phyloP scores from a whole-genome alignment of 495 filamentous ascomycete species.

The Penicillium longicatenatum region DNA sequence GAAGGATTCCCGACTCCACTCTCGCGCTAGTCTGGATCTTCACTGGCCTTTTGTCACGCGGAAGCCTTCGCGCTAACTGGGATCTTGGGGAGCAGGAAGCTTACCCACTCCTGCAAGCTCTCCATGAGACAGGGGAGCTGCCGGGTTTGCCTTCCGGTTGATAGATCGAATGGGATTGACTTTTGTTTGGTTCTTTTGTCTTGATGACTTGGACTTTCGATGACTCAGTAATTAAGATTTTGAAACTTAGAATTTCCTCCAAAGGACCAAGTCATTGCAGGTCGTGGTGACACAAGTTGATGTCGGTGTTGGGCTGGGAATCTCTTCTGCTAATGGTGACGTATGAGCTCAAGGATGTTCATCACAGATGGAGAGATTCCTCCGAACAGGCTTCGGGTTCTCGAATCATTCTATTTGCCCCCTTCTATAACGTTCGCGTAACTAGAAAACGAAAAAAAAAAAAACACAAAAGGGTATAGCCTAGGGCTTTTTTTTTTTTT shows the following conservation, averaged over 20 bases:
- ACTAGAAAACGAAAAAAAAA: background rate
- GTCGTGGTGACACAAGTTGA: conserved; percentile 14
- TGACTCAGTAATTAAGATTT: background rate
- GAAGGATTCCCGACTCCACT: conserved; percentile 6
- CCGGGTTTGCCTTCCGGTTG: conserved; percentile 3
- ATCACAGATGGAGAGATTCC: conserved; percentile 1
- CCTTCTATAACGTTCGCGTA: background rate
- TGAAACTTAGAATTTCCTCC: background rate
- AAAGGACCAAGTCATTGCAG: conserved; percentile 4
- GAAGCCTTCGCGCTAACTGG: conserved; percentile 14
- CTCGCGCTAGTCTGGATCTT: conserved; percentile 17
- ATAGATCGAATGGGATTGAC: conserved; percentile 2
- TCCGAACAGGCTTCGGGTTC: conserved; percentile 2
- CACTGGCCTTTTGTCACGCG: conserved; percentile 19
- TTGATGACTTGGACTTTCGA: too few relatives aligned
- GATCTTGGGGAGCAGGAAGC: background rate
- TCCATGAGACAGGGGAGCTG: background rate
- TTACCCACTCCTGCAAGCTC: conserved; percentile 3
- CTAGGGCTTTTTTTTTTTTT: background rate
- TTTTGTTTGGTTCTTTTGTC: background rate
- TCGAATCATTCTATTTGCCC: conserved; percentile 1
- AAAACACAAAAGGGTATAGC: background rate
- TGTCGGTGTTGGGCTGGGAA: conserved; percentile 1
- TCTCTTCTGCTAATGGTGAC: background rate
- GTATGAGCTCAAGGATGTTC: conserved; percentile 5